Percentiles rank a stretch among this genome's conserved stretches.
Evolutionary conservation across 495 filamentous ascomycete genomes (phyloP).

Genomic region (Trypethelium eluteriae): DNA sequence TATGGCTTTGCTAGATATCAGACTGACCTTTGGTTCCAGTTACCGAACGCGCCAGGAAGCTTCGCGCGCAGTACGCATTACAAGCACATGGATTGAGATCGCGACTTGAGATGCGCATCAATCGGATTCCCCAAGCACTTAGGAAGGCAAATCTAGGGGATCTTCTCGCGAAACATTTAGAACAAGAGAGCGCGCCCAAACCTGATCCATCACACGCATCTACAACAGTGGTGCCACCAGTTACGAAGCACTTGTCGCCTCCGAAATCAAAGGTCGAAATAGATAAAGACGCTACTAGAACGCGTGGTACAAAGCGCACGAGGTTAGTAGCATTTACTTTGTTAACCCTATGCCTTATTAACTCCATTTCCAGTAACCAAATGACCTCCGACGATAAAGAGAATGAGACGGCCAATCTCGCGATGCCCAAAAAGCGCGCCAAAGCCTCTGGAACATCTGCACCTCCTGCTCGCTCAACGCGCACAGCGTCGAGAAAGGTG

Average conservation of each 20-base stretch:
- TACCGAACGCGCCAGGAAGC: conserved; percentile 81
- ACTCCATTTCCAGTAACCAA: conserved; percentile 47
- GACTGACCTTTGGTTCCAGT: conserved; percentile 45
- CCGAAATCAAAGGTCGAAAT: conserved; percentile 15
- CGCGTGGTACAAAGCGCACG: conserved; percentile 27
- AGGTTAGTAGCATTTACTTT: conserved; percentile 47
- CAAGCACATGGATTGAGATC: conserved; percentile 76
- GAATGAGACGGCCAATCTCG: conserved; percentile 53
- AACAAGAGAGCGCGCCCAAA: conserved; percentile 33
- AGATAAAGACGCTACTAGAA: conserved; percentile 17
- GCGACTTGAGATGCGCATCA: conserved; percentile 88
- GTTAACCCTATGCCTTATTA: conserved; percentile 11
- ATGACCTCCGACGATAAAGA: conserved; percentile 68
- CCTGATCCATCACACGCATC: conserved; percentile 14
- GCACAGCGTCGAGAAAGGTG: conserved; percentile 45
- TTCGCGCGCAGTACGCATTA: conserved; percentile 81
- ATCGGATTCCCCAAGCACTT: conserved; percentile 75
- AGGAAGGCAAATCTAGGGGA: conserved; percentile 80
- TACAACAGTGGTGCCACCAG: conserved; percentile 11
- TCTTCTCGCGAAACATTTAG: conserved; percentile 52
- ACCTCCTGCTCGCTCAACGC: conserved; percentile 34
- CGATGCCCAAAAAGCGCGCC: conserved; percentile 50
- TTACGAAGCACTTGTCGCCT: not conserved
- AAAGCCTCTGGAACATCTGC: conserved; percentile 33
- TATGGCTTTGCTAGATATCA: not conserved